These are phyloP conservation scores for Kwoniella europaea DNA, from an alignment of 768 basidiomycete genomes.

Conservation along the genomic window DNA sequence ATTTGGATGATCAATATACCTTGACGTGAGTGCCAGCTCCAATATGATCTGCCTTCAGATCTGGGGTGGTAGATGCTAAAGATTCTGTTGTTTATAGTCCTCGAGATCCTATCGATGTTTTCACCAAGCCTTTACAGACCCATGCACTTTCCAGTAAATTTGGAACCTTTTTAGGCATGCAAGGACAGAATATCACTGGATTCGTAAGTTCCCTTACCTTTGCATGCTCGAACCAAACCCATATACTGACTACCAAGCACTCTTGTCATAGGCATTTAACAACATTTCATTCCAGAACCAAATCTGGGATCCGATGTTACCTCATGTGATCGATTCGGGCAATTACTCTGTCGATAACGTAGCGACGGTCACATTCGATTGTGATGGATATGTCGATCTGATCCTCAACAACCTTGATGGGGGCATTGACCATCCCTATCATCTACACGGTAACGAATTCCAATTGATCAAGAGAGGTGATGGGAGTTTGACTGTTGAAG, in stretches of 20 bases:
- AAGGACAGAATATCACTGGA: constrained; percentile 24
- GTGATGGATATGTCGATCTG: constrained; percentile 32
- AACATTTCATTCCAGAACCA: constrained; percentile 33
- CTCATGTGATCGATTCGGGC: constrained; percentile 19
- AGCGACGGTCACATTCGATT: constrained; percentile 24
- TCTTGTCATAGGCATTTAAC: constrained; percentile 34
- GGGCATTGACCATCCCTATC: constrained; percentile 33
- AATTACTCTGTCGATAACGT: constrained; percentile 21
- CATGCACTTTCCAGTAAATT: constrained; percentile 23
- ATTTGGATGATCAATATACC: constrained; percentile 28
- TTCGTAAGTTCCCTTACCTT: constrained; percentile 27
- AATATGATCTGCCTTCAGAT: not conserved
- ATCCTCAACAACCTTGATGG: constrained; percentile 43
- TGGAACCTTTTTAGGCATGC: constrained; percentile 27
- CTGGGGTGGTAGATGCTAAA: too few relatives aligned
- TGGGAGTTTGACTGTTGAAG: constrained; percentile 27
- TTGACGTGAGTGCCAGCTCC: constrained; percentile 25
- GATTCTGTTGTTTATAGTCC: constrained; percentile 17
- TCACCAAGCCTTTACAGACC: constrained; percentile 10
- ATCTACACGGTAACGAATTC: constrained; percentile 41
- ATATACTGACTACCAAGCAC: not conserved
- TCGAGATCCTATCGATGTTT: constrained; percentile 19
- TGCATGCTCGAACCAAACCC: not conserved
- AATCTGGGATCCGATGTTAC: constrained; percentile 34
- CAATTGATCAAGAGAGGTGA: constrained; percentile 35